Conservation (phyloP, 1,284 basidiomycete genomes). For the Rhodotorula sp. region DNA sequence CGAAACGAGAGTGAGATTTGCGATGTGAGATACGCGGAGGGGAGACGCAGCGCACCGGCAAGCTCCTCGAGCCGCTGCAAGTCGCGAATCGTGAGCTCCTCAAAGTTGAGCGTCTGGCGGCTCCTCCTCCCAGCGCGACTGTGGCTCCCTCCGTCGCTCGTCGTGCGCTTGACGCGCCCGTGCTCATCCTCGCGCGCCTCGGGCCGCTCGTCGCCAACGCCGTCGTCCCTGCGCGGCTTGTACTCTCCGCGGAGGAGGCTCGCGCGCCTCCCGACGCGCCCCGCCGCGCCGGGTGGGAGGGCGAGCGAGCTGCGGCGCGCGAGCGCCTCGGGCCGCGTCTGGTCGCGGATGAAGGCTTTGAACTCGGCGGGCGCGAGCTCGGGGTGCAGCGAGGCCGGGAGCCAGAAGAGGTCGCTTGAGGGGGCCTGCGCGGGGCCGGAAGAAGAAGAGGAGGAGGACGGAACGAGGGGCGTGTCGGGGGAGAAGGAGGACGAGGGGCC, state of each 20-base stretch:
- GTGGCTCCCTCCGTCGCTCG: slow-evolving; percentile 46
- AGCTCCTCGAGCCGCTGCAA: slow-evolving; percentile 88
- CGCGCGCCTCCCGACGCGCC: slow-evolving; percentile 40
- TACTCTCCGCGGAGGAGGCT: slow-evolving; percentile 46
- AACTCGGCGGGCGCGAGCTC: slow-evolving; percentile 97
- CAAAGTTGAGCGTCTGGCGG: slow-evolving; percentile 52
- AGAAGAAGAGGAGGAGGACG: background rate
- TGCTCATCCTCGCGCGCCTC: background rate
- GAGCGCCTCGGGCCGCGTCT: slow-evolving; percentile 60
- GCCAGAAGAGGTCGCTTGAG: slow-evolving; percentile 79
- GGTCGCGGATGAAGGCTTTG: slow-evolving; percentile 89
- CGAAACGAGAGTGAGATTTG: too few species aligned
- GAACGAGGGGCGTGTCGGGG: too few species aligned
- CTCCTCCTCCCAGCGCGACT: slow-evolving; percentile 60
- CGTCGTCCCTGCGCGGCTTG: slow-evolving; percentile 63
- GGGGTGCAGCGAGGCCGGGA: slow-evolving; percentile 91
- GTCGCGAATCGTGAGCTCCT: slow-evolving; percentile 82
- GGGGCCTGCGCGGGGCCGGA: background rate
- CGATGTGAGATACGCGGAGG: background rate
- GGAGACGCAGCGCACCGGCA: slow-evolving; percentile 67
- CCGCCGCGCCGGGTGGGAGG: slow-evolving; percentile 45
- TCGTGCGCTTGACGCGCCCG: slow-evolving; percentile 57
- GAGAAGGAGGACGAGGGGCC: background rate
- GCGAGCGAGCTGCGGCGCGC: slow-evolving; percentile 39
- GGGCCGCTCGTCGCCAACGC: slow-evolving; percentile 50